These are phyloP conservation scores for Nicotiana noctiflora DNA, from an alignment of 257 asterid species.

Conservation along the genomic window DNA sequence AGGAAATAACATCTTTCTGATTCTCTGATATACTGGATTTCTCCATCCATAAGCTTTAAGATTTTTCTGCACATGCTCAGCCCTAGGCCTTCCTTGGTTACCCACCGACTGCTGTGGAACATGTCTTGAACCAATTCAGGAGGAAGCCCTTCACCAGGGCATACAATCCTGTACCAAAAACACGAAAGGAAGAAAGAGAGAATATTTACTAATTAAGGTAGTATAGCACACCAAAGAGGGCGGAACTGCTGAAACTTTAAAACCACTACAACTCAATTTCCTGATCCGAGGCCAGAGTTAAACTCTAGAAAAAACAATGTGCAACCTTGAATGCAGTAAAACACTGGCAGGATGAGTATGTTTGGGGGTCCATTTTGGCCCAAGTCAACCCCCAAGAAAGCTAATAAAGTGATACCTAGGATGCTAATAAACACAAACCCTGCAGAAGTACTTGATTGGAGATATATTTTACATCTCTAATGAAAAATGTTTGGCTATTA, in stretches of 20 bases:
- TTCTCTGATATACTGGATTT: constrained; percentile 78
- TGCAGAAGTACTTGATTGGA: background rate
- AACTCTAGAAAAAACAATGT: background rate
- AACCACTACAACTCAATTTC: background rate
- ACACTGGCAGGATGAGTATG: background rate
- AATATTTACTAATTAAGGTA: background rate
- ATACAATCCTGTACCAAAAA: constrained; percentile 44
- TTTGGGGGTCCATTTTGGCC: background rate
- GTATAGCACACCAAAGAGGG: background rate
- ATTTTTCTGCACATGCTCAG: constrained; percentile 64
- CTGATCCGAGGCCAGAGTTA: background rate
- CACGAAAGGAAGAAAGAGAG: background rate
- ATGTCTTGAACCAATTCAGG: constrained; percentile 71
- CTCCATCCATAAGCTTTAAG: constrained; percentile 82
- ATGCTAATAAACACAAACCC: background rate
- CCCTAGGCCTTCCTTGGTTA: constrained; percentile 69
- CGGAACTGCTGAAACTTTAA: background rate
- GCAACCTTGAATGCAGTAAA: background rate
- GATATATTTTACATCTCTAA: background rate
- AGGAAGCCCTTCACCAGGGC: constrained; percentile 92
- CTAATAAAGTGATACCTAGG: background rate
- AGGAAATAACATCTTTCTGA: constrained; percentile 64
- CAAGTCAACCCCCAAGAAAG: background rate
- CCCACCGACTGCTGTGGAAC: constrained; percentile 70
- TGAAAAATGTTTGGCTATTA: background rate